Conservation (phyloP, 1,284 basidiomycete species). For the Rhodotorula sp. region DNA sequence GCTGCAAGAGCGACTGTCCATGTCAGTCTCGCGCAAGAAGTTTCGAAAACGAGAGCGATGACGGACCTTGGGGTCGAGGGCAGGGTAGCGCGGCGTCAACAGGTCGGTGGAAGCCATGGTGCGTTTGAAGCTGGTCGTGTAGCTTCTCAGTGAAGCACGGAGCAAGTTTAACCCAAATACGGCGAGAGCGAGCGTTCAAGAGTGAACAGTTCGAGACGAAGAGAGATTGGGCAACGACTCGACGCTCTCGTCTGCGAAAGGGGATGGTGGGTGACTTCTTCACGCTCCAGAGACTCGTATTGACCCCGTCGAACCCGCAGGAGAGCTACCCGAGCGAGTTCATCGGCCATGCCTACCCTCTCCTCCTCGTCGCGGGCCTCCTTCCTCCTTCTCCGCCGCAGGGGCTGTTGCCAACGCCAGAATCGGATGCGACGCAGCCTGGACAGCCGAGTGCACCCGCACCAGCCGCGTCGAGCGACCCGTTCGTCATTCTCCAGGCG, state of each 20-base stretch:
- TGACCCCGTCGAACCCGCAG: constrained; percentile 6
- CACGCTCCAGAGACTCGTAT: no score
- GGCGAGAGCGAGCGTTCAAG: no score
- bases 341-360: constrained; percentile 76
- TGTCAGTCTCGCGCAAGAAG: no score
- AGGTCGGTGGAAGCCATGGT: not conserved
- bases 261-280: no score
- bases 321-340: constrained; percentile 50
- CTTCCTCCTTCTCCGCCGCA: constrained; percentile 49
- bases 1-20: not conserved
- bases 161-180: no score
- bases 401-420: constrained; percentile 29
- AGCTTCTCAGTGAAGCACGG: no score
- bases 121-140: no score
- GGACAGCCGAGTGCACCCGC: constrained; percentile 25
- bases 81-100: not conserved
- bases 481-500: constrained; percentile 58
- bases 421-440: constrained; percentile 37
- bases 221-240: no score
- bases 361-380: constrained; percentile 89
- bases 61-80: not conserved
- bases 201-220: no score
- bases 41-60: not conserved
- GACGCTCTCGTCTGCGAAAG: no score
- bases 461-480: constrained; percentile 31